Evolutionary conservation across 177 flowering plant genomes (phyloP), one percentile per base, ranked within the genome.

Genomic region (Vitis hybrid): DNA sequence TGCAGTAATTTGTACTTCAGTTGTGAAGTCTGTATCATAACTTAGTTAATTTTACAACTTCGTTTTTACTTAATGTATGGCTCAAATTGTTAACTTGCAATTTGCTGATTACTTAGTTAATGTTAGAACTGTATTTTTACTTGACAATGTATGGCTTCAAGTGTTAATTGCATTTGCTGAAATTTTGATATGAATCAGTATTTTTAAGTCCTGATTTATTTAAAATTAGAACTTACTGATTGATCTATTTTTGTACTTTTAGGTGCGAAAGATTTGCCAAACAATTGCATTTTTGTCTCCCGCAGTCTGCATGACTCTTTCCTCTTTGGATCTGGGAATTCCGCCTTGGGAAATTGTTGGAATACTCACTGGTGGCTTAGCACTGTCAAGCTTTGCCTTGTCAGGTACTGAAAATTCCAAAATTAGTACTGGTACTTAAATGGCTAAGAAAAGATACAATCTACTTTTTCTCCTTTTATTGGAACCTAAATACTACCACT

Each of bases 191-290:
- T 38, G 8, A 38, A 38, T 38, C 47, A 38, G 47, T 38, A 38
- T 38, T 38, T 38, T 38, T 38, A 38, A 38, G 47, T 38, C 20
- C 2, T 72, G 38, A 49, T 33, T 17, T 7, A 20, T 6, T 66
- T 6, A 11, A 8, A 2, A 28, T 28, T 13, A 12, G 10, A 22
- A 1, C 9, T 15, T 50, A 14, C 18, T 28, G 31, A 17, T 12
- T 3, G 3, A 64, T 61, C 49, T 31, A 63, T 53, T 19, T 60
- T 66, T 73, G 6, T 66, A 50, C 50, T 17, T 77, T 74, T 73
- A 95, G 99, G 99, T 95, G 62, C 86, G 97, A 64, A 95, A 95
- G 82, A 77, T 92, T 77, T 95, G 98, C 84, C 99, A 95, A 82
- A 74, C 94, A 28, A 82, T 95, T 78, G 92, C 93, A 22, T 95